Base-by-base conservation (phyloP, 1,284 basidiomycete species). In the Leccinum subspadiceum region DNA sequence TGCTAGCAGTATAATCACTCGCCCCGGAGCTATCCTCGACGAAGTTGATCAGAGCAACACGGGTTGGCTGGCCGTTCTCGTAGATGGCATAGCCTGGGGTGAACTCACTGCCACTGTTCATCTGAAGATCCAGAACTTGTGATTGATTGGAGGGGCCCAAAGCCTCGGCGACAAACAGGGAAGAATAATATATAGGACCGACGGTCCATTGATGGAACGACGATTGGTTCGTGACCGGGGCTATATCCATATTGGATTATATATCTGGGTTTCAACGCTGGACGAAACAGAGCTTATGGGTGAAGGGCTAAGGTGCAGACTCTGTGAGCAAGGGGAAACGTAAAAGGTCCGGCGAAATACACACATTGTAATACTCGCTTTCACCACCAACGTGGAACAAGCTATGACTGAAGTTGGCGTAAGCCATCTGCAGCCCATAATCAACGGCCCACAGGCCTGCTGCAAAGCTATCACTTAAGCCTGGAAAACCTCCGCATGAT, bases 71-170 rank as follows among this genome's bases (percentile, higher is more conserved):
- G 7, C 81, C 82, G 60, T 81, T 76, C 70, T 89, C 84, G 71
- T 91, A 93, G 39, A 93, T 80, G 2, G 81, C 87, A 70, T 93
- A 93, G 3, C 81, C 85, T 0, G 90, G 89, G 8, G 85, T 88
- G 66, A 77, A 84, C 15, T 77, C 74, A 65, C 79, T 81, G 53
- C 74, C 77, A 53, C 65, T 66, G 65, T 88, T 84, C 35, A 78
- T 74, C 52, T 76, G 69, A 29, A 90, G 75, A 68, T 91, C 88
- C 51, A 89, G 68, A 46, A 92, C 78, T 62, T 83, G 86, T 0
- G 82, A 81, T 4, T 65, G 71, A 65, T 86, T 86, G 49, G 83
- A 81, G 13, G 79, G 70, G 4, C 89, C 89, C 20, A 93, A 75
- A 1, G 81, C 78, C 71, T 93, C 91, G 0, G 90, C 84, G 49